Conservation (phyloP, 148 eudicot species). For the Amaranthus cruentus region DNA sequence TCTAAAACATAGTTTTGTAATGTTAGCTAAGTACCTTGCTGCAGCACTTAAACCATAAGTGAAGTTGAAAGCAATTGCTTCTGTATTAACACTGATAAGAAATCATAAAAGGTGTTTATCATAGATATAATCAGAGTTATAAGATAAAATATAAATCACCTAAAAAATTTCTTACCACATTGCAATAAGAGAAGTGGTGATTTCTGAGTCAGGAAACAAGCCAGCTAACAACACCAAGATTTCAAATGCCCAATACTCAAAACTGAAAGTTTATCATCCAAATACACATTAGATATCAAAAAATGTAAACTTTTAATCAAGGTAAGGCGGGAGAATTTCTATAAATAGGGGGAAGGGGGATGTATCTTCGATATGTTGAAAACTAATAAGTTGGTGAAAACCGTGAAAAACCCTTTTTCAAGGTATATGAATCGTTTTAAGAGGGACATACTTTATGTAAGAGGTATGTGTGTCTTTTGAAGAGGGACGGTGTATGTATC, state of each 20-base stretch:
- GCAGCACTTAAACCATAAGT: conserved; percentile 78
- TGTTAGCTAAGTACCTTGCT: conserved; percentile 46
- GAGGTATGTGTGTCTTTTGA: too few relatives aligned
- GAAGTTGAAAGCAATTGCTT: conserved; percentile 60
- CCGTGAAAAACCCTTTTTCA: too few relatives aligned
- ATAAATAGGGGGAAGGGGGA: too few relatives aligned
- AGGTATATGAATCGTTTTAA: too few relatives aligned
- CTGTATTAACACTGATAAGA: conserved; percentile 62
- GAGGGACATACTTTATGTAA: too few relatives aligned
- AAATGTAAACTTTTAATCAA: too few relatives aligned
- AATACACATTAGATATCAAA: neutral
- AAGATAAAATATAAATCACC: neutral
- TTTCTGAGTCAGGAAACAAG: conserved; percentile 56
- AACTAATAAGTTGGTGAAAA: too few relatives aligned
- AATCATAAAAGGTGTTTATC: neutral
- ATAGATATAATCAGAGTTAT: neutral
- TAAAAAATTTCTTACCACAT: conserved; percentile 49
- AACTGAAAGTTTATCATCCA: conserved; percentile 31
- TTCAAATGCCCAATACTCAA: conserved; percentile 92
- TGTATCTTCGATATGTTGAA: too few relatives aligned
- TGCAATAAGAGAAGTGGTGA: conserved; percentile 68
- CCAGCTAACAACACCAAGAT: conserved; percentile 76
- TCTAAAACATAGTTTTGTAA: neutral
- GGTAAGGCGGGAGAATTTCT: too few relatives aligned
- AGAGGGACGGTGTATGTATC: too few relatives aligned